Base-by-base conservation (phyloP, 139 green algal genomes). In the Chlamydomonas sphaeroides region DNA sequence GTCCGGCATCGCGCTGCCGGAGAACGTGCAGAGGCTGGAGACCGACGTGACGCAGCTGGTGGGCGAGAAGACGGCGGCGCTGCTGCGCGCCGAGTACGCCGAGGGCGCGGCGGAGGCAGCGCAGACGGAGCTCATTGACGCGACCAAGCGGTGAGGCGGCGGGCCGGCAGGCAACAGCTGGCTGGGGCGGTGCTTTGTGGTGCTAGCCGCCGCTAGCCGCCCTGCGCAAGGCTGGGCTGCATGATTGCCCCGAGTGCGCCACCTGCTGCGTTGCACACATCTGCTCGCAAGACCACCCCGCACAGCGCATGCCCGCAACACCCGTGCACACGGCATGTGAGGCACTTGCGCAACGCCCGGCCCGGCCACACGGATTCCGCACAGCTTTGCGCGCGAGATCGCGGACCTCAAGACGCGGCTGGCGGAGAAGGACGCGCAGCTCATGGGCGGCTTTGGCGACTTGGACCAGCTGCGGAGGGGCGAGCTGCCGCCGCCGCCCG, bases 361-460 rank as follows among this genome's bases (percentile, higher is more conserved):
- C n/a, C n/a, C n/a, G n/a, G n/a, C n/a, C n/a, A n/a, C n/a, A n/a
- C n/a, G n/a, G n/a, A n/a, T n/a, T n/a, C 28, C 23, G 15, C 36
- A 76, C 63, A 82, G 89, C 78, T 93, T 89, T 68, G 90, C 90
- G 0, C 71, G 88, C 20, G 90, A 93, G 73, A 89, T 92, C 21
- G 90, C 90, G 1, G 83, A 86, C 36, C 88, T 93, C 25, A 93
- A 93, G 74, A 85, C 84, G 11, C 85, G 89, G 26, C 53, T 93
- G 25, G 90, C 83, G 28, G 90, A 93, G 81, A 91, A 90, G 79
- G 92, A 95, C 79, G 92, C 92, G 7, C 87, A 91, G 85, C 86
- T 95, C 39, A 87, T 93, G 85, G 92, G 92, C 35, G 92, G 92
- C 36, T 95, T 95, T 73, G 91, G 91, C 30, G 65, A 63, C 59